Evolutionary conservation across 345 rosid genomes (phyloP), one percentile per base, ranked within the genome.

Genomic region (Toxicodendron radicans): DNA sequence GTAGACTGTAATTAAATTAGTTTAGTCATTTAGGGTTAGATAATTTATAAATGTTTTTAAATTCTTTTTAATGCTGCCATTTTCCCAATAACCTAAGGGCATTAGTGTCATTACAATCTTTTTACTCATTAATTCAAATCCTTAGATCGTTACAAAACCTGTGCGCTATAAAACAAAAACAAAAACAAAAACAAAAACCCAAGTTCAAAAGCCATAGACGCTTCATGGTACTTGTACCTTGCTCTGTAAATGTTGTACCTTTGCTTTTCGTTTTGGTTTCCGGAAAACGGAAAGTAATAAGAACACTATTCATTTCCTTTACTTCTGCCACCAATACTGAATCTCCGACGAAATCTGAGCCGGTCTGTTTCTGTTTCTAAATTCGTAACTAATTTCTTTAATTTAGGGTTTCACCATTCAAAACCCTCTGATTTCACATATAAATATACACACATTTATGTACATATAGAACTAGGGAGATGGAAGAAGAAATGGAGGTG

Each of bases 81-180:
- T 58, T 20, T n/a, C 33, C 27, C 2, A 48, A 46, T 38, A 54
- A 1, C 18, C 0, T 11, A 21, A 54, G 86, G 84, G 45, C 7
- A 66, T 0, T 38, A 0, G 20, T 20, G 87, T 79, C 81, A 64
- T 14, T 1, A 14, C 8, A 10, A 27, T 51, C 27, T 18, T 21
- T 49, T 2, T 20, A 65, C 64, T 56, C 66, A 33, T 78, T 56
- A 81, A 79, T 81, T 87, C 83, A 83, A 85, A 85, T 75, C 8
- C 76, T 76, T 54, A 79, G 84, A 83, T 88, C 92, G 90, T 84
- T 88, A 80, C 83, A 78, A 83, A 38, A 45, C 70, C 71, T 72
- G 59, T 75, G 65, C 77, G 21, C 76, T 63, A 52, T 51, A 58
- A 65, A 74, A 71, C 59, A 72, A 79, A 64, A 58, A 41, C 51